These are phyloP conservation scores for Myxozyma vanderwaltii DNA, from an alignment of 805 yeast species.

Conservation along the genomic window DNA sequence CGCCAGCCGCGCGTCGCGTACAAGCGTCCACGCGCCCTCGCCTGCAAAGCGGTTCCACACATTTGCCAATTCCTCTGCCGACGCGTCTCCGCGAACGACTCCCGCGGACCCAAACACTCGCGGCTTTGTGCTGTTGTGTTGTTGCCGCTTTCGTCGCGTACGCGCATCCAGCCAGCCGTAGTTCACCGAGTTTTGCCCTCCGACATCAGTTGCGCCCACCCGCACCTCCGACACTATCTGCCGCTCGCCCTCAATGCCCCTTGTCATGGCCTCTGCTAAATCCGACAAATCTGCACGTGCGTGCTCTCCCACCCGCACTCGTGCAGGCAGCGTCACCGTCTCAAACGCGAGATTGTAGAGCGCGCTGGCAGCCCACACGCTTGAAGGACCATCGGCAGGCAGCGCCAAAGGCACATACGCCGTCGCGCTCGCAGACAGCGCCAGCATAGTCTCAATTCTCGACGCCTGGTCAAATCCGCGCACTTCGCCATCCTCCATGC, in stretches of 20 bases:
- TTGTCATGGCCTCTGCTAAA: conserved; percentile 14
- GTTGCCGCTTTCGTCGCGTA: conserved; percentile 1
- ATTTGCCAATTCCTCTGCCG: not conserved
- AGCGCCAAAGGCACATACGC: conserved; percentile 32
- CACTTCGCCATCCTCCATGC: conserved; percentile 38
- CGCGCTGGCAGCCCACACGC: conserved; percentile 31
- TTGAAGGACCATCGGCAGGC: conserved; percentile 1
- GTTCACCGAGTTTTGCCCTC: conserved; percentile 9
- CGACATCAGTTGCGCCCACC: not conserved
- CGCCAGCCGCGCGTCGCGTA: conserved; percentile 7
- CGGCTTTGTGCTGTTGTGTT: not conserved
- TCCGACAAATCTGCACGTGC: conserved; percentile 13
- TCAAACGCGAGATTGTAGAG: conserved; percentile 30
- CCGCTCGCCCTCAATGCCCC: conserved; percentile 15
- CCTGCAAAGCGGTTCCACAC: conserved; percentile 2
- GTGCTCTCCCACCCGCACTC: conserved; percentile 2
- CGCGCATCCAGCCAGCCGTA: conserved; percentile 14
- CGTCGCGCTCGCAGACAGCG: conserved; percentile 21
- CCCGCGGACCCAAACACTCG: conserved; percentile 2
- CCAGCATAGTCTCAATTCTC: conserved; percentile 18
- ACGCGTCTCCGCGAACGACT: conserved; percentile 9
- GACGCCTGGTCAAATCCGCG: conserved; percentile 12
- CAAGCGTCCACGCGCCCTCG: not conserved
- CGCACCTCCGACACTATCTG: conserved; percentile 6
- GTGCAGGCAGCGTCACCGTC: conserved; percentile 31